A percentile compares a stretch with the other conserved stretches of the same genome.
Evolutionary conservation across 2,329 filamentous ascomycete species (phyloP).

Genomic region (Trichoderma sp.): DNA sequence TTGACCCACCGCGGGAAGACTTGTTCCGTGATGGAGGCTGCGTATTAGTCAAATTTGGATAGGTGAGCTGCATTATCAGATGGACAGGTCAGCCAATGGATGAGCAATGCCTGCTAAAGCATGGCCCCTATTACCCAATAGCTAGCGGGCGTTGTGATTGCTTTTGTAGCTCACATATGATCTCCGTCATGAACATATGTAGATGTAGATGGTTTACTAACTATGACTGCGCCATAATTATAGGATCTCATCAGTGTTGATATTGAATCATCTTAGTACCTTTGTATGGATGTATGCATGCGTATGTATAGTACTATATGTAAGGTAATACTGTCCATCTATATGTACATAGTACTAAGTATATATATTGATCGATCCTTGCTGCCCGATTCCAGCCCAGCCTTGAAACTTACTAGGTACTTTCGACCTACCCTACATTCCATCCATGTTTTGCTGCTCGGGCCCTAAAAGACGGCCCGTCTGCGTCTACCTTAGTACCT

Average conservation of each 20-base stretch:
- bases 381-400: background rate
- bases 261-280: background rate
- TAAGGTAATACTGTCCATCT: no score
- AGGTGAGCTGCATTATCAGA: background rate
- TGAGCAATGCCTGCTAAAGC: background rate
- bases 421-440: background rate
- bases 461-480: constrained; percentile 16
- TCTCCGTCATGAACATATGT: no score
- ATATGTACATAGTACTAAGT: background rate
- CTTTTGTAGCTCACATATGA: background rate
- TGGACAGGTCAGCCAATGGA: background rate
- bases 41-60: background rate
- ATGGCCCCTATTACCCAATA: background rate
- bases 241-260: background rate
- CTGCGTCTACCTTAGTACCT: constrained; percentile 15
- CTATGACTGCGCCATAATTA: no score
- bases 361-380: no score
- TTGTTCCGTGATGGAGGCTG: no score
- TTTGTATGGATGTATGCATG: no score
- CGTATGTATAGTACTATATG: no score
- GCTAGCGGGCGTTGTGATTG: background rate
- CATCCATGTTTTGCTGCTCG: background rate
- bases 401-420: no score
- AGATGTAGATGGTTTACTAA: no score
- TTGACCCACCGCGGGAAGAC: background rate